These are phyloP conservation scores for Niveomyces coronatus DNA, from an alignment of 2,329 filamentous ascomycete species.

Conservation along the genomic window DNA sequence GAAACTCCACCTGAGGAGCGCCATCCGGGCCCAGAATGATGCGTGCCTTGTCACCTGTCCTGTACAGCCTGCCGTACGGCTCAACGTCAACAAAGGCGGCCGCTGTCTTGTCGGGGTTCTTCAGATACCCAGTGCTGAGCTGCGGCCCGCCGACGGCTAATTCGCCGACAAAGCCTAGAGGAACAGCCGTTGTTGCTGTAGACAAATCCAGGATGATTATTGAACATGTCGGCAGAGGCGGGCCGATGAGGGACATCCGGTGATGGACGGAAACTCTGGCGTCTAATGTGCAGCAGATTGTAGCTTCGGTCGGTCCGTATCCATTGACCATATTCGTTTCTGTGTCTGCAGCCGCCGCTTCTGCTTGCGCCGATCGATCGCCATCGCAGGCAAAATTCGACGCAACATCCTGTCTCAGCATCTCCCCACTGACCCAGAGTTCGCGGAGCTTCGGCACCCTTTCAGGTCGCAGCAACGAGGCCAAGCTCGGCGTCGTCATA, in stretches of 20 bases:
- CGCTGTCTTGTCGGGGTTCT: constrained; percentile 1
- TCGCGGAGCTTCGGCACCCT: constrained; percentile 1
- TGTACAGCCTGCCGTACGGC: constrained; percentile 2
- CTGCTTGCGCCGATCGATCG: no score
- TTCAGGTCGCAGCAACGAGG: constrained; percentile 1
- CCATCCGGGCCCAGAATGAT: constrained; percentile 1
- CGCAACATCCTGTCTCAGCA: constrained; percentile 2
- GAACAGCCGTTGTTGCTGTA: background rate
- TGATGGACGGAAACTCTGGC: background rate
- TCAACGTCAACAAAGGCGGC: constrained; percentile 3
- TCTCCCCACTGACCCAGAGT: background rate
- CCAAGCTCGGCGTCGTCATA: constrained; percentile 1
- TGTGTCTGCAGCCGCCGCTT: background rate
- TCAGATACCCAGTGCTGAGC: constrained; percentile 1
- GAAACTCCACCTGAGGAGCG: constrained; percentile 2
- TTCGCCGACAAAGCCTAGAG: background rate
- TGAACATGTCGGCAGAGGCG: constrained; percentile 1
- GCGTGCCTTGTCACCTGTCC: constrained; percentile 1
- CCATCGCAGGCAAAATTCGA: constrained; percentile 1
- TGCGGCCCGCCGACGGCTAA: constrained; percentile 2
- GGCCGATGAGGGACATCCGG: constrained; percentile 1
- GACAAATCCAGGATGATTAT: background rate
- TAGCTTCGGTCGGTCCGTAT: constrained; percentile 2
- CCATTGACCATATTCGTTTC: constrained; percentile 1
- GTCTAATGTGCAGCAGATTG: constrained; percentile 2